These are phyloP conservation scores for Corymbia citriodora DNA, from an alignment of 441 rosid species.

Conservation along the genomic window DNA sequence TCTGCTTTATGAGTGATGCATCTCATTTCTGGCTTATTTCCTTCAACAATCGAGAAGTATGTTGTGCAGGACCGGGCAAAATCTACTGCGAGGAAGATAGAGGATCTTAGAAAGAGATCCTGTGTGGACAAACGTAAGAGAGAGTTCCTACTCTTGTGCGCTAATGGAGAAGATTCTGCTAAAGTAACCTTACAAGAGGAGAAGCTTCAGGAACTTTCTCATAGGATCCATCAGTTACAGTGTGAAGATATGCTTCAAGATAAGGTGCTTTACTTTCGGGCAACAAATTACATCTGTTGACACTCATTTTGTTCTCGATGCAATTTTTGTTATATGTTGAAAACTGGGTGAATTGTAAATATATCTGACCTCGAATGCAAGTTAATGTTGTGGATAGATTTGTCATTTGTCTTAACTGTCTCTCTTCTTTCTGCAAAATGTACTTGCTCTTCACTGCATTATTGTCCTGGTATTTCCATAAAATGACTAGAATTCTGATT, in stretches of 20 bases:
- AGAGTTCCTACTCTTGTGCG: slow-evolving; percentile 26
- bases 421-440: background rate
- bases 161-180: slow-evolving; percentile 19
- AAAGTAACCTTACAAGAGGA: slow-evolving; percentile 39
- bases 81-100: slow-evolving; percentile 36
- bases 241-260: slow-evolving; percentile 43
- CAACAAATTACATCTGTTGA: background rate
- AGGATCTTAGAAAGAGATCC: slow-evolving; percentile 29
- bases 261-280: slow-evolving; percentile 34
- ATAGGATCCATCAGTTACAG: slow-evolving; percentile 44
- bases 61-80: slow-evolving; percentile 50
- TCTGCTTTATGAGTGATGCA: background rate
- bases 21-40: background rate
- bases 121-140: slow-evolving; percentile 12
- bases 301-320: background rate
- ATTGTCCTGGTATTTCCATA: background rate
- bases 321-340: background rate
- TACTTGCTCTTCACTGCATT: background rate
- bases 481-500: background rate
- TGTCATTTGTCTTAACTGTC: background rate
- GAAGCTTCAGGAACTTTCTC: slow-evolving; percentile 50
- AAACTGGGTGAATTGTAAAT: background rate
- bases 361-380: background rate
- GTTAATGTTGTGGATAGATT: background rate
- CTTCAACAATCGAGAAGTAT: background rate